phyloP scores from a whole-genome alignment of 176 grass and related monocot genomes.

The Urochloa ruziziensis region DNA sequence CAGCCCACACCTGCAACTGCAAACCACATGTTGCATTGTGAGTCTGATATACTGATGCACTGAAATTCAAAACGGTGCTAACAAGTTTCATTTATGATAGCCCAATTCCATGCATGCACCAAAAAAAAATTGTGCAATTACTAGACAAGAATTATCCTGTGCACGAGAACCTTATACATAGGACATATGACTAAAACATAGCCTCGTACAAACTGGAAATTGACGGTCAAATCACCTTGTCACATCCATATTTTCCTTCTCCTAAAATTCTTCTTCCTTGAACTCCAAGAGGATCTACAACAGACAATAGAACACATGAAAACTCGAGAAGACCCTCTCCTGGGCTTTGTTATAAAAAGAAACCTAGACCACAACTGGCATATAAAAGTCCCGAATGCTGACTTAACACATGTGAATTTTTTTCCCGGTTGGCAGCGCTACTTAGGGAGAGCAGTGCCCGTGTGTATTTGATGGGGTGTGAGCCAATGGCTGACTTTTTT shows the following conservation, averaged over 20 bases:
- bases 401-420: too few relatives aligned
- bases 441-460: too few relatives aligned
- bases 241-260: conserved; percentile 63
- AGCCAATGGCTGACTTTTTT: too few relatives aligned
- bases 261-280: conserved; percentile 78
- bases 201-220: not conserved
- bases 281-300: conserved; percentile 85
- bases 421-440: too few relatives aligned
- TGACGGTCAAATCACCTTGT: conserved; percentile 50
- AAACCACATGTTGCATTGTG: not conserved
- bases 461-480: too few relatives aligned
- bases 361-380: too few relatives aligned
- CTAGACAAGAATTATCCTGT: not conserved
- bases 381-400: too few relatives aligned
- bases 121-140: not conserved
- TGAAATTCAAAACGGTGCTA: not conserved
- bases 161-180: not conserved
- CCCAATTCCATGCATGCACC: not conserved
- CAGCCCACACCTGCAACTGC: too few relatives aligned
- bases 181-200: not conserved
- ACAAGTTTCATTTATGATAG: not conserved
- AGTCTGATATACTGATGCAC: not conserved
- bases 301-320: conserved; percentile 35
- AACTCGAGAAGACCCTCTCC: too few relatives aligned
- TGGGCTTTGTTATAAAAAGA: too few relatives aligned